Base-by-base conservation (phyloP, 352 stramenopile species). In the Globisporangium mamillatum region DNA sequence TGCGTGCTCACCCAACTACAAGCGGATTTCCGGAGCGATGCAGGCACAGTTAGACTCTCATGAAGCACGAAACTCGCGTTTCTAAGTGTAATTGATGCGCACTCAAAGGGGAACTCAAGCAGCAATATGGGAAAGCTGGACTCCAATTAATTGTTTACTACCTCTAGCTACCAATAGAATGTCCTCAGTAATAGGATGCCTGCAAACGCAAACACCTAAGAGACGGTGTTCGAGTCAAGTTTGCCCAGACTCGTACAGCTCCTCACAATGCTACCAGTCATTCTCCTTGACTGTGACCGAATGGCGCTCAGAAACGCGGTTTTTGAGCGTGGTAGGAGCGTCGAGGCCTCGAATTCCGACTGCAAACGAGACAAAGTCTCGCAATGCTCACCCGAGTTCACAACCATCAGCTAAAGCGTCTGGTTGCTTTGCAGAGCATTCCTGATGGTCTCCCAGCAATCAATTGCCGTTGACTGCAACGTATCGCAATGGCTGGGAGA, bases 41-140 rank as follows among this genome's bases (percentile, higher is more conserved):
- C 1, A 5, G 20, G n/a, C 22, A 44, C 62, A 1, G 70, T 63
- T 36, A n/a, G 60, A 29, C 68, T 70, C 4, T 63, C 69, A 0
- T 58, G 68, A 52, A 27, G 10, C 14, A 54, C 69, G n/a, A 78
- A 76, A 18, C 32, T 53, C 6, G 70, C 72, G 6, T 74, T 81
- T 50, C 64, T 81, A 29, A 81, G 75, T 22, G 64, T 77, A 7
- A 53, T 77, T 38, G 56, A 76, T 25, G 27, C 69, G 7, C 32
- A 60, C 12, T 20, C 56, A n/a, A 62, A 29, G 24, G n/a, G 18
- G 8, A n/a, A 52, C 8, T 22, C 27, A 25, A 61, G 55, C 16
- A 62, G 32, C 29, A 50, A 32, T 41, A 41, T 50, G 18, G 32
- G 29, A 3, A 50, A 62, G 27, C 24, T 62, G 18, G 56, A 62